Base-by-base conservation (phyloP, 202 grass and related monocot species). In the Bolboschoenoplectus hybrid region DNA sequence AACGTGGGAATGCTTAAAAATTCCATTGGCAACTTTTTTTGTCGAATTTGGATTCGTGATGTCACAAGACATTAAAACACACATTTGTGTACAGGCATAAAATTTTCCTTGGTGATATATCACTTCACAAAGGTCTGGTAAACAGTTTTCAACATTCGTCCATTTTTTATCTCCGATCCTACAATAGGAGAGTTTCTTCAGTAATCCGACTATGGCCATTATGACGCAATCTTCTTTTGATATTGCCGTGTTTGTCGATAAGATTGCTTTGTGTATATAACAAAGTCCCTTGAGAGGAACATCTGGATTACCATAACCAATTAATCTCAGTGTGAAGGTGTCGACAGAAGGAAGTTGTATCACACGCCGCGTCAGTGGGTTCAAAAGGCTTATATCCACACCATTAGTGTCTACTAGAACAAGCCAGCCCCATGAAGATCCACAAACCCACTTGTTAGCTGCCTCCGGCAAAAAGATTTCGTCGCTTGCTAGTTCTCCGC, bases 391-490 rank as follows among this genome's bases (percentile, higher is more conserved):
- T 16, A 85, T 7, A 35, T 85, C 49, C 41, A 20, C 6, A 52
- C 52, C 52, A 20, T 70, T 20, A 14, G 51, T 85, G 14, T 74
- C 83, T 14, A 3, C 32, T 7, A 60, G 67, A 44, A 85, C 49
- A 17, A 85, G 70, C 83, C 83, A 85, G 5, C 83, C 83, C 63
- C 45, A 74, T 13, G 83, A 85, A 60, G 68, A 74, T 76, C 83
- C 68, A 75, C 68, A 84, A 11, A 56, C 12, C 43, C 40, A n/a
- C 63, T 84, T 84, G 45, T 84, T 84, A 84, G 81, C 58, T 46
- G 44, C 44, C 26, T 56, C 81, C 35, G 81, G 44, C 36, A 84
- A 12, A 84, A 84, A 84, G 16, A 70, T 62, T 19, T 63, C 2
- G 9, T 19, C 2, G 0, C n/a, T 56, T 10, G 40, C 53, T 40